A percentile compares a stretch with the other conserved stretches of the same genome.
Evolutionary conservation across 2,329 filamentous ascomycete genomes (phyloP).

Genomic region (Tolypocladium ovalisporum): DNA sequence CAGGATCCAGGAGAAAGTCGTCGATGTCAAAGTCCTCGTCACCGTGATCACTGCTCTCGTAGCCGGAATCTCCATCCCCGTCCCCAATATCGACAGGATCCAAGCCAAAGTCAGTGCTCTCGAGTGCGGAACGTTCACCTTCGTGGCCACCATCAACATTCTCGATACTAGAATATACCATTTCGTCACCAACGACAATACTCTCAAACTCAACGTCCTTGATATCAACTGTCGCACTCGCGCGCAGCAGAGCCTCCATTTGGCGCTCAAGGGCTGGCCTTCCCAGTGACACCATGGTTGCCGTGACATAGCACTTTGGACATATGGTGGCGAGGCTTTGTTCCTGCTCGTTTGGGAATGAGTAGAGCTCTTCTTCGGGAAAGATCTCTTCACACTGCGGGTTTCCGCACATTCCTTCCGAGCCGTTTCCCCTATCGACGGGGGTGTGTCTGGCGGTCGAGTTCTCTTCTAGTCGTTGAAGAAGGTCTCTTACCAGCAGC

Average conservation of each 20-base stretch:
- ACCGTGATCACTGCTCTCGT: background rate
- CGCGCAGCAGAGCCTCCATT: background rate
- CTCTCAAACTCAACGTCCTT: background rate
- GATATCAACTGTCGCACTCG: background rate
- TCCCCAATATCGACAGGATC: too few relatives aligned
- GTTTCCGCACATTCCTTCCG: background rate
- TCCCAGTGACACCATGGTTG: background rate
- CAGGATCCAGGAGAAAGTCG: background rate
- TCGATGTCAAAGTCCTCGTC: background rate
- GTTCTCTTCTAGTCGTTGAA: background rate
- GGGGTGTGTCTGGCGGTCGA: background rate
- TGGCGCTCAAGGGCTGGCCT: background rate
- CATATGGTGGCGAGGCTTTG: background rate
- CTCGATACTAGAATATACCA: too few relatives aligned
- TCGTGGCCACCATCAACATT: too few relatives aligned
- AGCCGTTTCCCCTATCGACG: background rate
- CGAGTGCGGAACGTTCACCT: too few relatives aligned
- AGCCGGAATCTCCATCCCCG: background rate
- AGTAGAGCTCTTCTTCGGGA: background rate
- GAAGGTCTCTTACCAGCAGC: background rate
- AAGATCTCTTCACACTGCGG: background rate
- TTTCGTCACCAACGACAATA: background rate
- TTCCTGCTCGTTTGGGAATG: background rate
- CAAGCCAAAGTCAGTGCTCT: too few relatives aligned
- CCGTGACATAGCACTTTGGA: background rate